A percentile compares a stretch with the other conserved stretches of the same genome.
Evolutionary conservation across 192 early-diverging fungal genomes (phyloP).

Genomic region (Podochytrium sp.): DNA sequence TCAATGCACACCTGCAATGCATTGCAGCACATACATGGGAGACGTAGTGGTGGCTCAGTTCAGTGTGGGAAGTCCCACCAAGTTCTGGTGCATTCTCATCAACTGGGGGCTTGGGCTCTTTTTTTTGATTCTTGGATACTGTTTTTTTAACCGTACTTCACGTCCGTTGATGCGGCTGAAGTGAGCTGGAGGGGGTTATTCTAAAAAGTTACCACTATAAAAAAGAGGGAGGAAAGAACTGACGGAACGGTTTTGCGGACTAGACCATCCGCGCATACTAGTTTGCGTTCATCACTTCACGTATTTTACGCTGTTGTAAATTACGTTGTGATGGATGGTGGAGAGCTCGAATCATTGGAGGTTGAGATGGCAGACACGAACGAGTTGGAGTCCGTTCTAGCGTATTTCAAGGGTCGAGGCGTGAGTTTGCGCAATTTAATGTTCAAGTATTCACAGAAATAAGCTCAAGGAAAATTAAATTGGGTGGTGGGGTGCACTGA

Average conservation of each 20-base stretch:
- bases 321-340: too few relatives aligned
- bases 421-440: too few relatives aligned
- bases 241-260: too few relatives aligned
- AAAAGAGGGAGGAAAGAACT: too few relatives aligned
- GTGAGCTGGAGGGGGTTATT: too few relatives aligned
- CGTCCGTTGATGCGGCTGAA: conserved; percentile 37
- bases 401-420: conserved; percentile 10
- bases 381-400: background rate
- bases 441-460: too few relatives aligned
- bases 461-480: too few relatives aligned
- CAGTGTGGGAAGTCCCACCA: conserved; percentile 6
- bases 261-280: too few relatives aligned
- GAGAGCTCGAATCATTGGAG: background rate
- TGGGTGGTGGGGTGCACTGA: too few relatives aligned
- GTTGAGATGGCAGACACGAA: conserved; percentile 2
- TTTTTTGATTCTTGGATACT: conserved; percentile 27
- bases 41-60: conserved; percentile 19
- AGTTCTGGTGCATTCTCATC: conserved; percentile 33
- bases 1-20: conserved; percentile 24
- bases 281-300: too few relatives aligned
- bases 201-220: too few relatives aligned
- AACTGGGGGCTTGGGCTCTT: conserved; percentile 30
- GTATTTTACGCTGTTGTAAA: too few relatives aligned
- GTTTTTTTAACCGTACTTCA: conserved; percentile 26
- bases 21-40: conserved; percentile 27